These are phyloP conservation scores for Cordyceps farinosa DNA, from an alignment of 2,329 filamentous ascomycete genomes.

Conservation along the genomic window DNA sequence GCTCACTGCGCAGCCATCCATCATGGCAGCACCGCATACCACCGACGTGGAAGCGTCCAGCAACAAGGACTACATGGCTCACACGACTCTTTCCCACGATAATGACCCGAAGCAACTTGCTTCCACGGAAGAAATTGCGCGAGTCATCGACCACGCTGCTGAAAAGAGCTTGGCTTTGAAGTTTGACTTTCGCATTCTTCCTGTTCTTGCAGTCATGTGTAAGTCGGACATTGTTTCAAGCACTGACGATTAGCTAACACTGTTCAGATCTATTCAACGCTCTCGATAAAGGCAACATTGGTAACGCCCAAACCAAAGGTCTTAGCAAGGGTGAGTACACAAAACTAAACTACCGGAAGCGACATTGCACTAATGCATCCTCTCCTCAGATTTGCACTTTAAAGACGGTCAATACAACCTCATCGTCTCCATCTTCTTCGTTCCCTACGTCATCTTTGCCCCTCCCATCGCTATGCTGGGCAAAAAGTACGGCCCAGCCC, in stretches of 20 bases:
- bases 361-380: conserved; percentile 37
- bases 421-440: conserved; percentile 68
- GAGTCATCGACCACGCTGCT: conserved; percentile 38
- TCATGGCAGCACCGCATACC: background rate
- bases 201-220: conserved; percentile 54
- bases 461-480: conserved; percentile 58
- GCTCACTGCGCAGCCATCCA: background rate
- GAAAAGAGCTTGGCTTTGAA: conserved; percentile 51
- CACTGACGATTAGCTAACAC: background rate
- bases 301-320: conserved; percentile 55
- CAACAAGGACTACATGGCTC: conserved; percentile 7
- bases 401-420: conserved; percentile 64
- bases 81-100: conserved; percentile 14
- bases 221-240: conserved; percentile 12
- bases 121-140: conserved; percentile 24
- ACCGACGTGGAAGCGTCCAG: conserved; percentile 9
- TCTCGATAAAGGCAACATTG: conserved; percentile 42
- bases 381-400: conserved; percentile 48
- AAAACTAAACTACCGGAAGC: conserved; percentile 35
- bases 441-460: conserved; percentile 70
- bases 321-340: conserved; percentile 33
- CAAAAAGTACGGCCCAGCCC: conserved; percentile 65
- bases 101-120: conserved; percentile 19
- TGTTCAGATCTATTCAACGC: conserved; percentile 43
- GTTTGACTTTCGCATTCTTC: conserved; percentile 52